Evolutionary conservation across 148 eudicot genomes (phyloP).

Genomic region (Euryodendron excelsum): DNA sequence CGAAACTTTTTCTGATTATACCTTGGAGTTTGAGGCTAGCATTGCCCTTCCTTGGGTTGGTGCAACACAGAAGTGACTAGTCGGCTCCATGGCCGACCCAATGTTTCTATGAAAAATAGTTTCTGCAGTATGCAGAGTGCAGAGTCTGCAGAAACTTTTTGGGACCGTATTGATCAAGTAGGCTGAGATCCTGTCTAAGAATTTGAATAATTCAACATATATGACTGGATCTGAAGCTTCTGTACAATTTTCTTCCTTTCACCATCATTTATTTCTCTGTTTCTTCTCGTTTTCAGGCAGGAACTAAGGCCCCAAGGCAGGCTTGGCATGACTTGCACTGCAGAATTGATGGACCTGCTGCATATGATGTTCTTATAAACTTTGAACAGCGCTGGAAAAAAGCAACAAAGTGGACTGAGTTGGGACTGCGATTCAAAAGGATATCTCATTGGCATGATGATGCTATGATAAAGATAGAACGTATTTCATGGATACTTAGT

Average conservation of each 20-base stretch:
- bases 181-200: background rate
- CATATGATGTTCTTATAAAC: conserved; percentile 90
- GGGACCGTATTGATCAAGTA: background rate
- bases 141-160: no score
- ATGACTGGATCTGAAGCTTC: conserved; percentile 2
- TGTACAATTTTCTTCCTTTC: background rate
- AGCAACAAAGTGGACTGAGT: conserved; percentile 83
- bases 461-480: conserved; percentile 86
- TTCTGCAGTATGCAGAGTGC: background rate
- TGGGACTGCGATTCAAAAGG: conserved; percentile 61
- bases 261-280: background rate
- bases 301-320: conserved; percentile 92
- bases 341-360: conserved; percentile 93
- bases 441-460: conserved; percentile 80
- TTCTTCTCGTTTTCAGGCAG: conserved; percentile 47
- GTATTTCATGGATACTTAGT: conserved; percentile 98
- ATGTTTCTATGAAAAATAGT: background rate
- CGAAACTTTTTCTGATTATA: background rate
- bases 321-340: conserved; percentile 99
- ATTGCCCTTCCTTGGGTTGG: background rate
- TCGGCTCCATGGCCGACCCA: background rate
- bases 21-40: background rate
- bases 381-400: conserved; percentile 97
- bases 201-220: background rate
- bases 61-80: background rate